Base-by-base conservation (phyloP, 139 green algal genomes). In the Micractinium conductrix region DNA sequence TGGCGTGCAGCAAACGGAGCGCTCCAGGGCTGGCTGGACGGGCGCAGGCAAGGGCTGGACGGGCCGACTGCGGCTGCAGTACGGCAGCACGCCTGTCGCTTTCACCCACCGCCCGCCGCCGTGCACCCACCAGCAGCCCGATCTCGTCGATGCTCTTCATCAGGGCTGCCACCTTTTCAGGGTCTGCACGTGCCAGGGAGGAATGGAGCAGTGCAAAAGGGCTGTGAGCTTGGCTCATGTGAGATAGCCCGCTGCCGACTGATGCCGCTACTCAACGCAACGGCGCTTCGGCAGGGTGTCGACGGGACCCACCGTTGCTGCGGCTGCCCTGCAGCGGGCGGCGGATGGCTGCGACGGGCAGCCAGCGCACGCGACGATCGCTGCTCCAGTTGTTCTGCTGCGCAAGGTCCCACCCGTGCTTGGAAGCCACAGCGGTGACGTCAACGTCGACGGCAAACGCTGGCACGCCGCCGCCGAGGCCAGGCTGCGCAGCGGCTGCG, bases 101-200 rank as follows among this genome's bases (percentile, higher is more conserved):
- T 3, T 21, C 17, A 24, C n/a, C 19, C n/a, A 42, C 21, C 8
- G 60, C 24, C 16, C 19, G 24, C 60, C 19, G 19, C 16, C 30
- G 19, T 8, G 55, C 21, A 21, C 44, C 4, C 44, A 79, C 72
- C 72, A 96, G 91, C 62, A 98, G 91, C 12, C 96, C 96, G 35
- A 97, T 93, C 40, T 95, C 85, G 14, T 87, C 8, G 28, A 98
- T 98, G 87, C 86, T 94, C 37, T 91, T 62, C 93, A 97, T 98
- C 28, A 98, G 87, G 16, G 88, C 91, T 62, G 91, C 83, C 28
- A 98, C 96, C 85, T 98, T 98, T 8, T 90, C 90, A 37, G 87
- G 87, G 81, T 98, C 94, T 92, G 84, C 74, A 84, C 19, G 50
- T 7, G 53, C 26, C 12, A n/a, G 45, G 14, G 1, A 44, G 73